Evolutionary conservation across 2,329 filamentous ascomycete species (phyloP), one percentile per base, ranked within the genome.

Genomic region (Botryosphaeria dothidea): DNA sequence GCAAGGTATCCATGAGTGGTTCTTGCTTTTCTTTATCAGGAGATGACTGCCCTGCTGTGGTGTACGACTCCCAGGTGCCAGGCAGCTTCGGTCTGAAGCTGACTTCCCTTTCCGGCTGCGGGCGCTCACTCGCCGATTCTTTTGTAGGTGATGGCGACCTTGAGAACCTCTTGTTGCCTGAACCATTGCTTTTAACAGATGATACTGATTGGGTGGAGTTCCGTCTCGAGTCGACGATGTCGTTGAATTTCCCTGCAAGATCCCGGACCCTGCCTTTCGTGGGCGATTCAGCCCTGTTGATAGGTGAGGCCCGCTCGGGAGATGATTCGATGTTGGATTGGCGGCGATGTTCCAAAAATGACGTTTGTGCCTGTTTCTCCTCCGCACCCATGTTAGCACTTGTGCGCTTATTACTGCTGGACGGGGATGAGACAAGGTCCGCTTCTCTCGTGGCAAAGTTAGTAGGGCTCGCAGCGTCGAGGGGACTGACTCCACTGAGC

Each of bases 31-130:
- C 65, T 21, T 74, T 72, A 17, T 66, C 69, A 15, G 69, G 67
- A 9, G 76, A 74, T 6, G 68, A 69, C n/a, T 74, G 72, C 6
- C 74, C 77, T 36, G 75, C 73, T 9, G 77, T 79, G 6, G 79
- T 79, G 66, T 78, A 82, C 34, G 83, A 85, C 61, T 84, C 79
- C 84, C 83, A 85, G 61, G 81, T 81, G 23, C 84, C 84, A 43
- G 84, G 84, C 34, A 85, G 71, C 62, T 82, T 77, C 15, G 84
- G 84, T 62, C 80, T 77, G 68, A 85, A 86, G 66, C 80, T 83
- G 48, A 71, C 71, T 52, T 75, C 70, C 29, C 76, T 73, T 43
- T 68, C 69, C 17, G 73, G 69, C 23, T 66, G 31, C 17, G 77
- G 78, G 46, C 76, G 70, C 57, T 69, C 66, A 25, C 38, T 49